These are phyloP conservation scores for Cordyceps militaris DNA, from an alignment of 2,329 filamentous ascomycete genomes.

Conservation along the genomic window DNA sequence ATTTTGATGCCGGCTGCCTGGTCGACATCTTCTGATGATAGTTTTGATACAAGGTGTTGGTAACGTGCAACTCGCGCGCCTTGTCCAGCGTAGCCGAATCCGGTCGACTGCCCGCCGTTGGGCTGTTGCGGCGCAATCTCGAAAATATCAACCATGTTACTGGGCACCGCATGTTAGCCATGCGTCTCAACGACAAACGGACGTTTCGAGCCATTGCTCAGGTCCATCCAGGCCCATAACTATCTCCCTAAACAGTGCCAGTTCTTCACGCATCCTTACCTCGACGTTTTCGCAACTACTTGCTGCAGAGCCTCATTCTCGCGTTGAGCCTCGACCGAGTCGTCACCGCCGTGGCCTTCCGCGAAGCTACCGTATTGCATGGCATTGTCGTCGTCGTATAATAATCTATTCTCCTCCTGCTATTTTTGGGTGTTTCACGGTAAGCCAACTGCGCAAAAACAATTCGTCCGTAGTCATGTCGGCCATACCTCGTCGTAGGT, in stretches of 20 bases:
- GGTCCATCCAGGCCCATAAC: neutral
- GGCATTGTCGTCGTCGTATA: slow-evolving; percentile 54
- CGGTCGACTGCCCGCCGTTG: slow-evolving; percentile 26
- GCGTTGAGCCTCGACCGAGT: slow-evolving; percentile 55
- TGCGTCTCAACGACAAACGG: neutral
- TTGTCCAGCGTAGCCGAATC: slow-evolving; percentile 46
- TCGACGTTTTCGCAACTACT: slow-evolving; percentile 57
- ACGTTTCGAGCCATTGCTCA: neutral
- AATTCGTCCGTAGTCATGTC: neutral
- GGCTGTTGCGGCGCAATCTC: slow-evolving; percentile 52
- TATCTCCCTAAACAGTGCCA: neutral
- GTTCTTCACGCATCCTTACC: slow-evolving; percentile 35
- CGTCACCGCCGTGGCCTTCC: slow-evolving; percentile 48
- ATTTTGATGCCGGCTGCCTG: slow-evolving; percentile 38
- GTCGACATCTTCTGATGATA: slow-evolving; percentile 40
- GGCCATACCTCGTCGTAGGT: slow-evolving; percentile 46
- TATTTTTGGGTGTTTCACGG: slow-evolving; percentile 18
- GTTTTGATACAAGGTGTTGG: slow-evolving; percentile 54
- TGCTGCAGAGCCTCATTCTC: slow-evolving; percentile 58
- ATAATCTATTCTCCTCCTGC: slow-evolving; percentile 51
- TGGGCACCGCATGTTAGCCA: slow-evolving; percentile 23
- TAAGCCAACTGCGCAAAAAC: neutral
- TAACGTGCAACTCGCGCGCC: slow-evolving; percentile 51
- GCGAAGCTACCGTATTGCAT: slow-evolving; percentile 58
- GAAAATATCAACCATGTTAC: slow-evolving; percentile 62